Evolutionary conservation across 179 eudicot genomes (phyloP), one percentile per base, ranked within the genome.

Genomic region (Spinacia oleracea): DNA sequence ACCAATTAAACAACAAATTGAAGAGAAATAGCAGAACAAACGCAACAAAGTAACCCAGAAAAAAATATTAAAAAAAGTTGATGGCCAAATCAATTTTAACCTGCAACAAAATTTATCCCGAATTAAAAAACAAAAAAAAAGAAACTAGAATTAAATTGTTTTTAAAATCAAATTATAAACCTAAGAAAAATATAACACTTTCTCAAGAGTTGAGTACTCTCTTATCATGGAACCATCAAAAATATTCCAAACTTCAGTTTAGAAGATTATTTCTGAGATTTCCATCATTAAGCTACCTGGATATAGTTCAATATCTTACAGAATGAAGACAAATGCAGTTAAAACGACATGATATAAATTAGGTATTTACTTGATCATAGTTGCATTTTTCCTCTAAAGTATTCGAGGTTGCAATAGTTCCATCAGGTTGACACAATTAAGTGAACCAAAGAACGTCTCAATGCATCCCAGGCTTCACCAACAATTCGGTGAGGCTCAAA

Each of bases 331-430:
- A 21, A 16, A 67, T 34, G 45, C 20, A 64, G 68, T 12, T 14
- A 8, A 72, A 34, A 70, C 1, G 25, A 31, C 21, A 70, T n/a
- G 9, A 72, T 12, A 42, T 14, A 23, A 43, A 31, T 63, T 62
- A 62, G 38, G 32, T 20, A 45, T 53, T 84, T 78, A 93, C 99
- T 97, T 96, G 99, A 85, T 96, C 94, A 65, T 96, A 96, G 82
- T 96, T 96, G 73, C 86, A 83, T 27, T 89, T 87, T 72, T 92
- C 98, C 1, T 89, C 98, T 45, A 94, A 83, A 72, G 23, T 85
- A 79, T 89, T 94, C 23, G 83, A 62, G 32, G 99, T 98, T 58
- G 99, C 98, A 73, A 96, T 90, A n/a, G 99, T 96, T 81, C 99
- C 99, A 70, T 94, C 96, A 42, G 96, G 96, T 73, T 84, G 84